Evolutionary conservation across 2,329 filamentous ascomycete genomes (phyloP), one percentile per base, ranked within the genome.

Genomic region (Davidsoniella neocaledoniae): DNA sequence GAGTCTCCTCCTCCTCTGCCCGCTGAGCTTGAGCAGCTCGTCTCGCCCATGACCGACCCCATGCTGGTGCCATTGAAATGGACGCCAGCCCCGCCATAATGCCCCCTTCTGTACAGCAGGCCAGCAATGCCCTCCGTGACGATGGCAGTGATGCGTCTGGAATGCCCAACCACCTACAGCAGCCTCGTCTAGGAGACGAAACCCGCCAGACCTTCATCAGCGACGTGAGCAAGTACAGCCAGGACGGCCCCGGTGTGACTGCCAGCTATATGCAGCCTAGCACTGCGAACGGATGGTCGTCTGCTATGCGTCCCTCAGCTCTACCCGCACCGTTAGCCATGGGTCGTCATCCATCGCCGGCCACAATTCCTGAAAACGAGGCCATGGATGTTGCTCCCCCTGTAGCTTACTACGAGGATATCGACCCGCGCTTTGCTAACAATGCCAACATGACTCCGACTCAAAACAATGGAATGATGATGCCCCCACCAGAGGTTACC

Each of bases 331-430:
- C 71, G 16, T 43, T 53, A n/a, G 47, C 47, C 8, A 16, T 53
- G 5, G 46, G 47, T n/a, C 36, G 37, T 10, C 25, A 37, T 10
- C 26, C 46, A 9, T 42, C 43, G 9, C 23, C 48, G 10, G n/a
- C n/a, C 12, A 45, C 29, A n/a, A 41, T 45, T 25, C 43, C 38
- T 21, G 38, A 53, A n/a, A 46, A 41, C 25, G 12, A 46, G n/a
- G 37, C 17, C 36, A 23, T 38, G 23, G 19, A 23, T 9, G 57
- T 56, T 6, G 60, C 57, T 17, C 54, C 57, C 54, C 62, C 55
- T 45, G 66, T 59, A 57, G 66, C 74, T 54, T 96, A 96, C 65
- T 94, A 93, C 60, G 91, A 96, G 70, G 90, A 96, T 62, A 78
- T 94, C 10, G 87, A 94, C 56, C 87, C 90, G 42, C 83, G 80